These are phyloP conservation scores for Pochonia chlamydosporia DNA, from an alignment of 2,329 filamentous ascomycete genomes.

Conservation along the genomic window DNA sequence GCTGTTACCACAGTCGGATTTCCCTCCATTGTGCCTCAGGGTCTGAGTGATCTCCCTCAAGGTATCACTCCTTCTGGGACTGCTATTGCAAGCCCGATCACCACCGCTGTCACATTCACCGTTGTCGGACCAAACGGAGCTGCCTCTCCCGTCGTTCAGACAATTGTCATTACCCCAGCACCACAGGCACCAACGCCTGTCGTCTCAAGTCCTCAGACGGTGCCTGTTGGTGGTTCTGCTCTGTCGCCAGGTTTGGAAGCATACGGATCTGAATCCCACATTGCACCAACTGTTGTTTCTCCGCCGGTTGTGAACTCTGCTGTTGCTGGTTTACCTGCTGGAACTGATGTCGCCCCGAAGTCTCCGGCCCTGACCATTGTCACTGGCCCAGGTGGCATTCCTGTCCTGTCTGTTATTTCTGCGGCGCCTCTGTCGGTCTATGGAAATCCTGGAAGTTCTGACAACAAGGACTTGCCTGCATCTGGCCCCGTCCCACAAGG, in stretches of 20 bases:
- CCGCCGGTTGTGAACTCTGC: conserved; percentile 16
- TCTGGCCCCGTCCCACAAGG: conserved; percentile 8
- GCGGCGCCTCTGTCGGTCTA: conserved; percentile 14
- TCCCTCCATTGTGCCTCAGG: conserved; percentile 15
- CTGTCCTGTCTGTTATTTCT: conserved; percentile 15
- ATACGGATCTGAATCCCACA: conserved; percentile 15
- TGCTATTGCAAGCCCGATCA: conserved; percentile 14
- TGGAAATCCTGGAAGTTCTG: conserved; percentile 10
- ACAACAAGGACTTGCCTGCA: conserved; percentile 10
- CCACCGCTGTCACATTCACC: conserved; percentile 23
- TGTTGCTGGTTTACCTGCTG: conserved; percentile 12
- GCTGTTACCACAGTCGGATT: conserved; percentile 12
- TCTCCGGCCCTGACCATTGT: conserved; percentile 19
- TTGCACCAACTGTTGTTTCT: conserved; percentile 5
- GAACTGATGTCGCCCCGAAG: conserved; percentile 17
- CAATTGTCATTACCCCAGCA: conserved; percentile 21
- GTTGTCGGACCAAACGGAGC: conserved; percentile 25
- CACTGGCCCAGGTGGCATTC: conserved; percentile 15
- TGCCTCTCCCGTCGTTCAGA: conserved; percentile 25
- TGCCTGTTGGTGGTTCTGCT: conserved; percentile 9
- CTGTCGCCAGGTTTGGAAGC: conserved; percentile 18
- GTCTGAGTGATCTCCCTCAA: conserved; percentile 14
- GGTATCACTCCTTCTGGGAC: conserved; percentile 11
- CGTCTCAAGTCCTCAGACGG: conserved; percentile 11
- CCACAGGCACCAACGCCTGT: conserved; percentile 11